These are phyloP conservation scores for Paxillus rubicundulus DNA, from an alignment of 768 basidiomycete genomes.

Conservation along the genomic window DNA sequence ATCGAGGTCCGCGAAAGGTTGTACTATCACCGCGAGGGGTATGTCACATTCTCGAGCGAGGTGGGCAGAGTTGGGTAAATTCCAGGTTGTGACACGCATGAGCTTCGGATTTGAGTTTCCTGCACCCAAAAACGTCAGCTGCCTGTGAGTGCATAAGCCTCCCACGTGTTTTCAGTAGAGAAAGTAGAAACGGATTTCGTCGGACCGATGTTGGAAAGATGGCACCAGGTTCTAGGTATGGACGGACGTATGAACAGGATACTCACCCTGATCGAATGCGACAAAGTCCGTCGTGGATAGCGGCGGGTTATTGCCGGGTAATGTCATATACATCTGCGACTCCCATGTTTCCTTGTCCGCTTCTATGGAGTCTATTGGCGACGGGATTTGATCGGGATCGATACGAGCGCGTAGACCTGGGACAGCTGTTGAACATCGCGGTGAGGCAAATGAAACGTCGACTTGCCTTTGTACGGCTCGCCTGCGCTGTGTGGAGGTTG, in stretches of 20 bases:
- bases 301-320: slow-evolving; percentile 65
- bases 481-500: slow-evolving; percentile 63
- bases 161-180: neutral
- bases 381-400: slow-evolving; percentile 89
- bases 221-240: neutral
- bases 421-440: slow-evolving; percentile 5
- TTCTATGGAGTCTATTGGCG: slow-evolving; percentile 76
- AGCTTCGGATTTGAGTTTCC: slow-evolving; percentile 93
- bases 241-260: neutral
- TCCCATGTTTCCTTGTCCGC: slow-evolving; percentile 79
- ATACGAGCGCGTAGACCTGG: slow-evolving; percentile 78
- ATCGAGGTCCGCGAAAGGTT: slow-evolving; percentile 86
- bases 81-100: slow-evolving; percentile 87
- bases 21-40: slow-evolving; percentile 81
- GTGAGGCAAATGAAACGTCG: neutral
- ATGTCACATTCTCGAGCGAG: slow-evolving; percentile 80
- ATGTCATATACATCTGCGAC: slow-evolving; percentile 61
- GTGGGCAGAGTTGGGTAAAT: slow-evolving; percentile 75
- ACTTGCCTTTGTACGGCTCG: slow-evolving; percentile 42
- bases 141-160: neutral
- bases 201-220: neutral
- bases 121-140: slow-evolving; percentile 25
- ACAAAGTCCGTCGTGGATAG: slow-evolving; percentile 84
- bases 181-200: neutral
- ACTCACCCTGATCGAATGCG: slow-evolving; percentile 85